Evolutionary conservation across 768 basidiomycete species (phyloP), one percentile per base, ranked within the genome.

Genomic region (Boletellus sp.): DNA sequence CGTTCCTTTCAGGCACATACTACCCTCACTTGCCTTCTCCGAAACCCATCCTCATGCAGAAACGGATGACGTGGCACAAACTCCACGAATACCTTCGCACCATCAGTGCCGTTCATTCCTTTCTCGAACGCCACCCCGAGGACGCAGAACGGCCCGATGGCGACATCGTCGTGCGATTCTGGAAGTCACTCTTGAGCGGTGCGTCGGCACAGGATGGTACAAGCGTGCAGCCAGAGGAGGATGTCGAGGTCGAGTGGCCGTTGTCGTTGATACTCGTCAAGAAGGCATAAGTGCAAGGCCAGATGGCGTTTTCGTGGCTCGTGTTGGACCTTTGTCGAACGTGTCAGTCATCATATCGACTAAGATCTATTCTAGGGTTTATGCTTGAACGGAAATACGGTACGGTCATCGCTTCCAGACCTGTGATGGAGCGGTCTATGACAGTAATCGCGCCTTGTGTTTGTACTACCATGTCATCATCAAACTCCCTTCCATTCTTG

Each of bases 61-160:
- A 80, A 55, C 70, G 63, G 11, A 79, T 85, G 76, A 75, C 79
- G 0, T 88, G 87, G 87, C 69, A 74, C 10, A 80, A 80, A 44
- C 62, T 92, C 0, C 72, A 85, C 6, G 77, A 68, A 3, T 94
- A 92, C 62, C 68, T 92, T 24, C 72, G 80, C 40, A 88, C 90
- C 1, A 81, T 76, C 67, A 89, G 85, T 57, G 72, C 88, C 2
- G 64, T 90, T 40, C 80, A 87, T 50, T 80, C 78, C 7, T 92
- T 78, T 63, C 78, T 82, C 45, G 84, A 87, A 53, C 60, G 61
- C 6, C 75, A 82, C 57, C 87, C 90, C 0, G 76, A 80, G 42
- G 87, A 90, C 6, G 41, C 32, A 35, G 52, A 56, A 28, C 60
- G 63, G 8, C 52, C 61, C 0, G 81, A 82, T 16, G 86, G 85